A percentile compares a stretch with the other conserved stretches of the same genome.
Conservation (phyloP, 306 rosid genomes). For the Astragalus glycyphyllos region DNA sequence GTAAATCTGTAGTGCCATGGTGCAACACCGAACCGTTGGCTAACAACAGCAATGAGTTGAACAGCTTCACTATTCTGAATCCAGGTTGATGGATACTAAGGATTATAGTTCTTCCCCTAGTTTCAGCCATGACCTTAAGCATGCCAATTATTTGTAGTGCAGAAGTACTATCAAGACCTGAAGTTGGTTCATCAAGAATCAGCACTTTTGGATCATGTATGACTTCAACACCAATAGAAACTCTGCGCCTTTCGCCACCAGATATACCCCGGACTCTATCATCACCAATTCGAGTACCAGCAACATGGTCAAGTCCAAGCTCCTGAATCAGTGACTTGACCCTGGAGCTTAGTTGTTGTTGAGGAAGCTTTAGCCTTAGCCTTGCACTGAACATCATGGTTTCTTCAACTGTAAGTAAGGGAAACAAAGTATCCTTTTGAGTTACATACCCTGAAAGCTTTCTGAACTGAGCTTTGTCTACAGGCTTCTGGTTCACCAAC, state of each 20-base stretch:
- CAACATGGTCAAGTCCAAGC: conserved; percentile 76
- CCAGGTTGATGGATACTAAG: conserved; percentile 95
- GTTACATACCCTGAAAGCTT: conserved; percentile 91
- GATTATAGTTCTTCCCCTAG: conserved; percentile 69
- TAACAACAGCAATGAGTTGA: conserved; percentile 69
- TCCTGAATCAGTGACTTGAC: conserved; percentile 77
- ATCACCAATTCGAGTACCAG: conserved; percentile 75
- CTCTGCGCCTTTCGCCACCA: conserved; percentile 90
- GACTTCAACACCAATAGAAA: conserved; percentile 93
- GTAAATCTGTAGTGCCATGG: conserved; percentile 79
- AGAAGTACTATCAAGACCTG: conserved; percentile 91
- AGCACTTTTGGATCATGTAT: conserved; percentile 87
- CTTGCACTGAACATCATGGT: conserved; percentile 82
- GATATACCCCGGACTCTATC: conserved; percentile 85
- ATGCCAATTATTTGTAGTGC: conserved; percentile 87
- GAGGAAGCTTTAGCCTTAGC: conserved; percentile 61
- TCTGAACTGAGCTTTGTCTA: conserved; percentile 65
- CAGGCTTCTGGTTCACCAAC: conserved; percentile 64
- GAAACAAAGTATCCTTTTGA: conserved; percentile 79
- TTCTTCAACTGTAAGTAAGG: conserved; percentile 88
- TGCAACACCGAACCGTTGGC: conserved; percentile 81
- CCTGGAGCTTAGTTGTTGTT: conserved; percentile 52
- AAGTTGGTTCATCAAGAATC: conserved; percentile 94
- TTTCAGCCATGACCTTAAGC: conserved; percentile 86
- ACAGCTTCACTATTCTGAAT: conserved; percentile 81